These are phyloP conservation scores for Ophiocordyceps unilateralis DNA, from an alignment of 2,329 filamentous ascomycete species.

Conservation along the genomic window DNA sequence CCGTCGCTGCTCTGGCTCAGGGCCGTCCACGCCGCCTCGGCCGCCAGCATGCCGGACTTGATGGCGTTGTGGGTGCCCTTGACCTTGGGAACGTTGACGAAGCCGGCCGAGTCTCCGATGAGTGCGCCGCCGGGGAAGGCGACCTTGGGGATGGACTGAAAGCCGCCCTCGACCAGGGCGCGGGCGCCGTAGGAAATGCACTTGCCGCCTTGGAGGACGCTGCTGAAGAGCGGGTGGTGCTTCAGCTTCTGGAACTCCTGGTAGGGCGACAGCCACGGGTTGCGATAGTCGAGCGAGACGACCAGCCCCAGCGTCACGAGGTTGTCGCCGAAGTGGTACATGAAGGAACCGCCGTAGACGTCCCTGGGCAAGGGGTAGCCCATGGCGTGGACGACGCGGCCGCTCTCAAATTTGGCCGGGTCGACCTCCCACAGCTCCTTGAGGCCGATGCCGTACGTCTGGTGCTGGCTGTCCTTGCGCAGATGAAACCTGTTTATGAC, in stretches of 20 bases:
- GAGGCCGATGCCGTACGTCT: constrained; percentile 86
- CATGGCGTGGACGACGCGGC: constrained; percentile 75
- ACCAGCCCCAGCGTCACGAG: constrained; percentile 84
- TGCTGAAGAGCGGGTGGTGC: constrained; percentile 79
- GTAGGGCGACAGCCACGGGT: constrained; percentile 93
- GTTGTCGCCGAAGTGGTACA: constrained; percentile 99
- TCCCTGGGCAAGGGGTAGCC: constrained; percentile 78
- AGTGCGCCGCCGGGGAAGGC: constrained; percentile 90
- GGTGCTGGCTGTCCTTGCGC: constrained; percentile 71
- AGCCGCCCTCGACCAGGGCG: constrained; percentile 83
- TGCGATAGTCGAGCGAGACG: constrained; percentile 84
- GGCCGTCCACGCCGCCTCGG: constrained; percentile 74
- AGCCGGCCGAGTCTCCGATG: constrained; percentile 90
- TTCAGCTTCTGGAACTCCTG: constrained; percentile 97
- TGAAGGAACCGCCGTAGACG: constrained; percentile 94
- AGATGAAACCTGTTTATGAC: constrained; percentile 89
- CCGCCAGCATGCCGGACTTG: constrained; percentile 92
- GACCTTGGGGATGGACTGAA: constrained; percentile 94
- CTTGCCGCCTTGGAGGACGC: constrained; percentile 84
- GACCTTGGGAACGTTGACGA: constrained; percentile 95
- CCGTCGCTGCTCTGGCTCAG: constrained; percentile 40
- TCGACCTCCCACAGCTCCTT: constrained; percentile 98
- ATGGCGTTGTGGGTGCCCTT: constrained; percentile 98
- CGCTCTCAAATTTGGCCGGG: constrained; percentile 79
- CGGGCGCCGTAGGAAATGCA: constrained; percentile 93